Conservation (phyloP, 768 basidiomycete species). For the Candolleomyces aberdarensis region DNA sequence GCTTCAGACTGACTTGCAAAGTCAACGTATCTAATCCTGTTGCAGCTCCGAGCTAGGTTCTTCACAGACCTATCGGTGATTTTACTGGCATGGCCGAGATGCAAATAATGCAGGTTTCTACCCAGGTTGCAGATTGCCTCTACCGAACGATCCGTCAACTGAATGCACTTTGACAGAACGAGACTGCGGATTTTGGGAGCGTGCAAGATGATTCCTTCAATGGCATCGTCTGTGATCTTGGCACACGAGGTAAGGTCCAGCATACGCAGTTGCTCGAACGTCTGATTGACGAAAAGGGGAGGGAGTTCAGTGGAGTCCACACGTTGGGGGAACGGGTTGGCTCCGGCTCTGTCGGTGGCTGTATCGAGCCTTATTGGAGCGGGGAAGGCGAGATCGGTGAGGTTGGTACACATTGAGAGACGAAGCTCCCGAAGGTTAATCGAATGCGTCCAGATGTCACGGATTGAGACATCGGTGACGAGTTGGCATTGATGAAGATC, state of each 20-base stretch:
- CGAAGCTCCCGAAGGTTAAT: slow-evolving; percentile 88
- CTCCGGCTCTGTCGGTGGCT: slow-evolving; percentile 23
- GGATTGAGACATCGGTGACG: slow-evolving; percentile 74
- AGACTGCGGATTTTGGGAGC: slow-evolving; percentile 84
- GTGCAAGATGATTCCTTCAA: slow-evolving; percentile 78
- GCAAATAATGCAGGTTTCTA: slow-evolving; percentile 91
- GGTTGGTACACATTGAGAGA: slow-evolving; percentile 70
- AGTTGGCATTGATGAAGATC: slow-evolving; percentile 84
- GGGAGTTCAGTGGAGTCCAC: slow-evolving; percentile 46
- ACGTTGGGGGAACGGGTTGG: slow-evolving; percentile 43
- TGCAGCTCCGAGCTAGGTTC: slow-evolving; percentile 80
- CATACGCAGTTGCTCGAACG: slow-evolving; percentile 86
- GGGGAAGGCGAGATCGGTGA: slow-evolving; percentile 88
- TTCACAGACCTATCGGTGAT: slow-evolving; percentile 91
- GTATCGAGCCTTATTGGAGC: slow-evolving; percentile 48
- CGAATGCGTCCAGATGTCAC: slow-evolving; percentile 81
- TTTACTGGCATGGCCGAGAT: slow-evolving; percentile 86
- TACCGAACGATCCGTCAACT: slow-evolving; percentile 78
- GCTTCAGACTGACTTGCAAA: slow-evolving; percentile 74
- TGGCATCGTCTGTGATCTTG: slow-evolving; percentile 75
- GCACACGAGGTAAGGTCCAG: slow-evolving; percentile 89
- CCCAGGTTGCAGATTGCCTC: slow-evolving; percentile 84
- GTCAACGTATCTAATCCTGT: slow-evolving; percentile 90
- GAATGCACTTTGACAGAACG: slow-evolving; percentile 79
- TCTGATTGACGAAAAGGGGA: slow-evolving; percentile 60